Evolutionary conservation across 2,329 filamentous ascomycete species (phyloP), one percentile per base, ranked within the genome.

Genomic region (Aspergillus phoenicis): DNA sequence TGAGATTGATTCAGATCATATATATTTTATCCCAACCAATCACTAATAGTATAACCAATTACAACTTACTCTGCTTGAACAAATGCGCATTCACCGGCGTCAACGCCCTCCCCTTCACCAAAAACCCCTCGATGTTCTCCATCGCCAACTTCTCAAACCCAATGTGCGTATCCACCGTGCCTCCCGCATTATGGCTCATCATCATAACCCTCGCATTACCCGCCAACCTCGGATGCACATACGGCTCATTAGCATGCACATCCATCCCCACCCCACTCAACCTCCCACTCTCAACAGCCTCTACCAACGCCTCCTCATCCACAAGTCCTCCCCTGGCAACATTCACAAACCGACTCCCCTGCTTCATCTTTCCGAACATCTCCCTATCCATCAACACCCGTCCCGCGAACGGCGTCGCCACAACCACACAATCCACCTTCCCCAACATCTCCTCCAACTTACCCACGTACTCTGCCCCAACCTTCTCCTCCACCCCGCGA

Each of bases 61-160:
- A 45, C 20, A 45, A 24, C 33, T 41, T 38, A 22, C n/a, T 39
- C 10, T 8, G 4, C 17, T 71, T 75, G 51, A 88, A 63, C 70
- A 81, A 82, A 51, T 86, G 81, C 73, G 85, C 36, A 70, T 91
- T 90, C 11, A 89, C 87, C 0, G 87, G 84, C 56, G 87, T 73
- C 33, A 73, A 41, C 0, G 71, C 71, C 62, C 73, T 74, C 53
- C 79, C 77, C 2, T 66, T 77, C 13, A 68, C 67, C 10, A 70
- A 60, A 60, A 71, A 73, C 10, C 62, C 65, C 20, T 68, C 51
- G 30, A 83, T 70, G 67, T 84, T 84, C 73, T 83, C 80, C 73
- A 83, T 82, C 8, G 70, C 69, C 54, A 75, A 48, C 45, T 68
- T 66, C 72, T 84, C 82, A 68, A 83, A 83, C 41, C 80, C 80